These are phyloP conservation scores for Globisporangium paroecandrum DNA, from an alignment of 352 stramenopile genomes.

Conservation along the genomic window DNA sequence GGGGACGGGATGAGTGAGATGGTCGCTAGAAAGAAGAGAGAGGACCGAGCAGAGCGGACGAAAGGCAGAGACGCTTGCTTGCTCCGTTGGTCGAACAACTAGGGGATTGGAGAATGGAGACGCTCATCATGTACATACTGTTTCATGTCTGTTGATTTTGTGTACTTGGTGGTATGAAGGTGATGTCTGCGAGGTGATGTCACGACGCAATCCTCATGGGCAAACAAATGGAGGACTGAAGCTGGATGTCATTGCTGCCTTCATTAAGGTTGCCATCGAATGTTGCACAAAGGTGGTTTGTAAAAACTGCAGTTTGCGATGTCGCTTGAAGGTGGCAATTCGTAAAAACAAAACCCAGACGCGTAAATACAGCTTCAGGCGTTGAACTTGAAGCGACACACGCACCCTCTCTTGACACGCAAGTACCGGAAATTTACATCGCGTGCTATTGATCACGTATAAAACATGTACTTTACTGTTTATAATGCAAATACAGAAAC, in stretches of 20 bases:
- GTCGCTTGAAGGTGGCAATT: neutral
- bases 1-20: neutral
- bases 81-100: neutral
- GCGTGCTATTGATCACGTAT: neutral
- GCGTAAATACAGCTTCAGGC: slow-evolving; percentile 29
- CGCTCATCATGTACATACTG: neutral
- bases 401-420: slow-evolving; percentile 9
- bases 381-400: slow-evolving; percentile 34
- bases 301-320: slow-evolving; percentile 2
- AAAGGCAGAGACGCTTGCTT: neutral
- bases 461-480: slow-evolving; percentile 2
- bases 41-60: neutral
- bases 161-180: neutral
- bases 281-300: slow-evolving; percentile 11
- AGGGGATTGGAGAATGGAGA: neutral
- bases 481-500: neutral
- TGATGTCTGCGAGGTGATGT: too few species aligned
- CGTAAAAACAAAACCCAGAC: neutral
- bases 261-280: neutral
- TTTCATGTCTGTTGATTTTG: neutral
- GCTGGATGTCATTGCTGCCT: neutral
- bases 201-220: too few species aligned
- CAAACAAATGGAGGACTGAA: too few species aligned
- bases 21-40: neutral
- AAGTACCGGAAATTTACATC: neutral